phyloP scores from a whole-genome alignment of 1,284 basidiomycete species.

The Pseudozyma tsukubaensis region DNA sequence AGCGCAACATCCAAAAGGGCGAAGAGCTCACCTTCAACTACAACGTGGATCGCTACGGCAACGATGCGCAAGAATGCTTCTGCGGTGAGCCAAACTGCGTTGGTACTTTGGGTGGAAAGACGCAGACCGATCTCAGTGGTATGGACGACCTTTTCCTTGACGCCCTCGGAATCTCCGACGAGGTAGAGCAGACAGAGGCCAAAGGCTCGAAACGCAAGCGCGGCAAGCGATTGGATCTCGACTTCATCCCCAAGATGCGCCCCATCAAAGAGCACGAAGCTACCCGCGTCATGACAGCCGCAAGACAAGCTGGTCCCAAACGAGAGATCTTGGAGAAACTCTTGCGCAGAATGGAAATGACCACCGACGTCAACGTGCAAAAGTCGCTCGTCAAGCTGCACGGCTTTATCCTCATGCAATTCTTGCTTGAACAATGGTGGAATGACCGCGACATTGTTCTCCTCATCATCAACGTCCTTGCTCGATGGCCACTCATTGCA shows the following conservation, averaged over 20 bases:
- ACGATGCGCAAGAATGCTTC: constrained; percentile 93
- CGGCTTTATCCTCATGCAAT: constrained; percentile 91
- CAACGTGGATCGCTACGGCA: constrained; percentile 98
- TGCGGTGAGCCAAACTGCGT: constrained; percentile 97
- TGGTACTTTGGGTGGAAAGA: constrained; percentile 96
- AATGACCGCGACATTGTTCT: constrained; percentile 80
- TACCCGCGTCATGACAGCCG: constrained; percentile 88
- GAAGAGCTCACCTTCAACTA: constrained; percentile 99
- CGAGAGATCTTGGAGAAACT: constrained; percentile 85
- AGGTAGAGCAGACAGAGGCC: constrained; percentile 80
- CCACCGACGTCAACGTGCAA: constrained; percentile 81
- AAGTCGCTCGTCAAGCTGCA: constrained; percentile 91
- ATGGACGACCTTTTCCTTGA: constrained; percentile 97
- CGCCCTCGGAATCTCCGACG: constrained; percentile 94
- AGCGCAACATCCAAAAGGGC: constrained; percentile 80
- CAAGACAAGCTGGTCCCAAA: constrained; percentile 85
- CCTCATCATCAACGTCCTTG: constrained; percentile 71
- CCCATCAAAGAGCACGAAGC: constrained; percentile 83
- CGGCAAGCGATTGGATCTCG: constrained; percentile 90
- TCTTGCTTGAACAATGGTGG: constrained; percentile 82
- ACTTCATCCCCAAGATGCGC: constrained; percentile 79
- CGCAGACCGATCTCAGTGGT: constrained; percentile 90
- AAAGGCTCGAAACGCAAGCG: constrained; percentile 92
- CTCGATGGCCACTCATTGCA: constrained; percentile 82
- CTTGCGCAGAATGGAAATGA: constrained; percentile 88